Base-by-base conservation (phyloP, 192 early-diverging fungal genomes). In the Coemansia biformis region DNA sequence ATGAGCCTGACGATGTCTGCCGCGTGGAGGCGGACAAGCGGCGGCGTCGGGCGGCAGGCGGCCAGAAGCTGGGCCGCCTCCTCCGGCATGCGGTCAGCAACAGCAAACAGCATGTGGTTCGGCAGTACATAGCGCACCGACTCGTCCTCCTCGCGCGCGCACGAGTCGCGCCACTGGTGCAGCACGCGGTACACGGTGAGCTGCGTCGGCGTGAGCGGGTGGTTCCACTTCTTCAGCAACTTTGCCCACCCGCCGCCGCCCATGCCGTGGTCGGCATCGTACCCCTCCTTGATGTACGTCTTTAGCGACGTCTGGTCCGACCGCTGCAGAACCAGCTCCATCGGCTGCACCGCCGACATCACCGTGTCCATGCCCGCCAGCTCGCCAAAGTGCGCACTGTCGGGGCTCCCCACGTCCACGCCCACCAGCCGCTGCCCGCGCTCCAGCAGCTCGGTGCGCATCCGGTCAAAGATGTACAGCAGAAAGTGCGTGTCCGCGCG, bases 401-500 rank as follows among this genome's bases (percentile, higher is more conserved):
- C 51, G 0, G 59, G 55, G 5, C 22, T 55, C 17, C 32, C 48
- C 56, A 83, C 74, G 19, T 85, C 84, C 16, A 78, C 28, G 38
- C 62, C 62, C 12, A 61, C 37, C 2, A 58, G 50, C 8, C 17
- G 37, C 5, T 14, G 18, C 28, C 65, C 63, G 21, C 70, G 57
- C 31, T 56, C 58, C 24, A 98, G 39, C 10, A 96, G 64, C 34
- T 91, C 90, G 47, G 85, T 85, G 29, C 92, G 81, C 84, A 99
- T 85, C 16, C 83, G 75, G 76, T 98, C 95, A 57, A 83, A 99
- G 21, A 99, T 86, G 58, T 93, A 91, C 14, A 97, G 77, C 19
- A 99, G 77, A 53, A 89, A 99, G 55, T 99, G 96, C 15, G 96
- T 98, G 68, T 99, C 96, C 10, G 81, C 77, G 12, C 91, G 81